phyloP scores from a whole-genome alignment of 306 rosid genomes.

The Lotus japonicus region DNA sequence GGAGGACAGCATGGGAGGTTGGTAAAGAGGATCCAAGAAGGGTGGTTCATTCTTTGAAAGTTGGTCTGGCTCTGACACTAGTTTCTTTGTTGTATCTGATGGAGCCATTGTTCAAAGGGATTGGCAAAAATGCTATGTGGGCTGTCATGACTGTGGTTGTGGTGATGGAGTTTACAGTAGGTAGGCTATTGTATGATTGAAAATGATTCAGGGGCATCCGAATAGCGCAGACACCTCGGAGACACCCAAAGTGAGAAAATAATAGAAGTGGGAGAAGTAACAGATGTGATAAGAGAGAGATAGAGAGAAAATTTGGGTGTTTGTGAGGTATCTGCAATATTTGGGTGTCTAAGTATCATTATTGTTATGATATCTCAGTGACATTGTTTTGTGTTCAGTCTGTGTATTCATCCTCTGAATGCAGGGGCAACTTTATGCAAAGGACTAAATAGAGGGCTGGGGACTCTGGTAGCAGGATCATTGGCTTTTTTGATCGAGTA shows the following conservation, averaged over 20 bases:
- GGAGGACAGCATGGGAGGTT: slow-evolving; percentile 48
- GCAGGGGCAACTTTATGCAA: slow-evolving; percentile 89
- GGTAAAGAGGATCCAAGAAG: slow-evolving; percentile 76
- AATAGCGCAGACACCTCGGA: no score
- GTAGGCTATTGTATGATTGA: slow-evolving; percentile 17
- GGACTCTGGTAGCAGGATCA: slow-evolving; percentile 75
- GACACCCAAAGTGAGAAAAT: no score
- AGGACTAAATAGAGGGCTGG: slow-evolving; percentile 91
- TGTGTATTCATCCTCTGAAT: not conserved
- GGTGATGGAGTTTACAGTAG: slow-evolving; percentile 88
- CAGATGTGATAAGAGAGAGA: no score
- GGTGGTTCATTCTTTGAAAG: slow-evolving; percentile 73
- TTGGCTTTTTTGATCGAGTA: slow-evolving; percentile 63
- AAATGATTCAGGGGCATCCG: no score
- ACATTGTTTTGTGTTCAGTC: not conserved
- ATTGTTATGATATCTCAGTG: not conserved
- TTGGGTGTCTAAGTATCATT: no score
- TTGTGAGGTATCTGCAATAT: no score
- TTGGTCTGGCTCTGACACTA: slow-evolving; percentile 67
- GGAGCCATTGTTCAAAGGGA: slow-evolving; percentile 61
- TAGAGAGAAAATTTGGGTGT: no score
- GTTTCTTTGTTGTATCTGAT: slow-evolving; percentile 63
- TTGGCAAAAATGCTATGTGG: slow-evolving; percentile 75
- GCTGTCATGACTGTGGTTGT: slow-evolving; percentile 97
- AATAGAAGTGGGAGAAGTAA: no score